These are phyloP conservation scores for Lepiota subincarnata DNA, from an alignment of 768 basidiomycete genomes.

Conservation along the genomic window DNA sequence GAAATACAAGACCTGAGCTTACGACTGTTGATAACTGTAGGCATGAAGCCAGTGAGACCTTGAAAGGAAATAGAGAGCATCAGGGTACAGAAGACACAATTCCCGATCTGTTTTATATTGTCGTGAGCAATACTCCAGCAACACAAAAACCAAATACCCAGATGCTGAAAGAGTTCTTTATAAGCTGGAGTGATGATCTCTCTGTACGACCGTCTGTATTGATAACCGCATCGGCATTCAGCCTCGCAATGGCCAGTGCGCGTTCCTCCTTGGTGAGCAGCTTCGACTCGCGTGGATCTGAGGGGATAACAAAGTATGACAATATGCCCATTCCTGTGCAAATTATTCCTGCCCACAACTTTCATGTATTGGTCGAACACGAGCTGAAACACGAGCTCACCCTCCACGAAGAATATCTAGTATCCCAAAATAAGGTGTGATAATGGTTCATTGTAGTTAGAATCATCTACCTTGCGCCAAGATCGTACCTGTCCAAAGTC, in stretches of 20 bases:
- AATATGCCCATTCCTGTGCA: conserved; percentile 24
- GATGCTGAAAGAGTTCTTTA: no score
- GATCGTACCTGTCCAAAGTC: conserved; percentile 27
- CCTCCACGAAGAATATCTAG: conserved; percentile 41
- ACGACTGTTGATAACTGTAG: conserved; percentile 36
- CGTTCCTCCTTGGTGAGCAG: conserved; percentile 26
- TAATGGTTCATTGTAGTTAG: not conserved
- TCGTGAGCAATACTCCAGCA: no score
- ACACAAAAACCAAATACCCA: no score
- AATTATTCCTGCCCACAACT: conserved; percentile 20
- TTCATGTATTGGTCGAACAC: not conserved
- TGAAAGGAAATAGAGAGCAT: conserved; percentile 32
- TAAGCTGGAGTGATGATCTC: no score
- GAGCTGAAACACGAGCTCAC: conserved; percentile 14
- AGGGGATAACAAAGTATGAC: conserved; percentile 23
- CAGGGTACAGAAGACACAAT: conserved; percentile 12
- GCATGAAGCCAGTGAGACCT: conserved; percentile 33
- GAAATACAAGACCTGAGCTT: conserved; percentile 4
- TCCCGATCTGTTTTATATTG: no score
- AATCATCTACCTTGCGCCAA: conserved; percentile 26
- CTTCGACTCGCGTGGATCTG: conserved; percentile 23
- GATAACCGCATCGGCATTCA: conserved; percentile 24
- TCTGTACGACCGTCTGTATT: no score
- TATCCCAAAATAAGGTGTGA: no score
- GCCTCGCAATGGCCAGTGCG: conserved; percentile 22